Conservation (phyloP, 2,329 filamentous ascomycete species). For the Onygenales sp. region DNA sequence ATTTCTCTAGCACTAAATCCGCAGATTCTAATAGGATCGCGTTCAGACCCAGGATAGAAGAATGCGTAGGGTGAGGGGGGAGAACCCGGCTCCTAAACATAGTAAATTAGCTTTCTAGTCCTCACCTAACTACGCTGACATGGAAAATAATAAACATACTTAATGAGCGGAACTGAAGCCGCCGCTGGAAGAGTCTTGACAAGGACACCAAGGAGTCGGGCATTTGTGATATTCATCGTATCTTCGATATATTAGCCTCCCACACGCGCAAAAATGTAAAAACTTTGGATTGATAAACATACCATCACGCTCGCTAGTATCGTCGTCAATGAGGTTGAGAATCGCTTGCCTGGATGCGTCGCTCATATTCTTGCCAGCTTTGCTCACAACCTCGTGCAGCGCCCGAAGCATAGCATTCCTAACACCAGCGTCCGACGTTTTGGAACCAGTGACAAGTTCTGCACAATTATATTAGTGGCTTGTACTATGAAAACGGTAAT, state of each 20-base stretch:
- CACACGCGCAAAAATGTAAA: background rate
- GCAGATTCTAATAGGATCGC: slow-evolving; percentile 77
- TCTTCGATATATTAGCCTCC: slow-evolving; percentile 27
- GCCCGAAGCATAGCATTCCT: slow-evolving; percentile 95
- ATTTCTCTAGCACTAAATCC: slow-evolving; percentile 55
- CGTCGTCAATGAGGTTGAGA: slow-evolving; percentile 76
- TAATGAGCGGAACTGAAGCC: slow-evolving; percentile 52
- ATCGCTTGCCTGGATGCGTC: slow-evolving; percentile 81
- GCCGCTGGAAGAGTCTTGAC: slow-evolving; percentile 76
- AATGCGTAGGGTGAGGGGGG: slow-evolving; percentile 61
- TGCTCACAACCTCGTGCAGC: slow-evolving; percentile 90
- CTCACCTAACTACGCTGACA: background rate
- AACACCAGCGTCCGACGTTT: slow-evolving; percentile 78
- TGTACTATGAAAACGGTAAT: background rate
- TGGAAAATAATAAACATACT: slow-evolving; percentile 26
- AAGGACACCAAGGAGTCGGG: slow-evolving; percentile 78
- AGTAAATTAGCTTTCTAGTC: slow-evolving; percentile 25
- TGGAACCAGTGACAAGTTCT: slow-evolving; percentile 91
- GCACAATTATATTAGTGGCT: slow-evolving; percentile 21
- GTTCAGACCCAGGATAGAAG: slow-evolving; percentile 80
- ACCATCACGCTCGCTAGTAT: slow-evolving; percentile 64
- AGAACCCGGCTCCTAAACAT: slow-evolving; percentile 64
- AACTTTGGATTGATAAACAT: slow-evolving; percentile 16
- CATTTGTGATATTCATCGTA: slow-evolving; percentile 77
- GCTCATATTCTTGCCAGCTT: slow-evolving; percentile 90